Percentiles rank a stretch among this genome's conserved stretches.
Evolutionary conservation across 257 asterid species (phyloP).

Genomic region (Plectranthus barbatus): DNA sequence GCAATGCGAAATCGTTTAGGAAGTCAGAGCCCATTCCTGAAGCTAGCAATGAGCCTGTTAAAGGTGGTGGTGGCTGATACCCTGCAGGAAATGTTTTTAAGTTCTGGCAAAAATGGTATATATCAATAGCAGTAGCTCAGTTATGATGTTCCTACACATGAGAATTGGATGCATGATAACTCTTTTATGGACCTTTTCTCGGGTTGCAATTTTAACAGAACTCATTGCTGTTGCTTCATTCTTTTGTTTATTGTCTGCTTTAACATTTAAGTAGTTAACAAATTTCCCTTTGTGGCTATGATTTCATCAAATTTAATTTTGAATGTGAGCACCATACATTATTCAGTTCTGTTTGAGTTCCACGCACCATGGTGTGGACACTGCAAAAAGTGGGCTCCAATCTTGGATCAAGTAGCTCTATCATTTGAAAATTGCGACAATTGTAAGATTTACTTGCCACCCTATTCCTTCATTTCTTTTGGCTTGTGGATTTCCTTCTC

Average conservation of each 20-base stretch:
- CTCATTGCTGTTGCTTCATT: not conserved
- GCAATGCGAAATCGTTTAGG: conserved; percentile 38
- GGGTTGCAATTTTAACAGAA: not conserved
- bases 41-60: conserved; percentile 57
- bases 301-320: conserved; percentile 1
- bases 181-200: not conserved
- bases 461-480: not conserved
- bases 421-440: conserved; percentile 66
- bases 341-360: conserved; percentile 69
- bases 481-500: not conserved
- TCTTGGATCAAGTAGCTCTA: conserved; percentile 83
- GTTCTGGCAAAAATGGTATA: conserved; percentile 58
- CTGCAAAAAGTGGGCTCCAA: conserved; percentile 88
- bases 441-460: conserved; percentile 38
- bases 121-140: not conserved
- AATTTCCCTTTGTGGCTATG: not conserved
- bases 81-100: conserved; percentile 52
- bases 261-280: not conserved
- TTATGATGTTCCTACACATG: not conserved
- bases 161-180: too few relatives aligned
- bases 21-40: conserved; percentile 77
- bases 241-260: too few relatives aligned
- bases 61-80: conserved; percentile 73
- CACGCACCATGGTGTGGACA: conserved; percentile 98
- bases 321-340: not conserved